A percentile compares a stretch with the other conserved stretches of the same genome.
Evolutionary conservation across 208 protist species (phyloP).

Genomic region (Trypanosoma grayi): DNA sequence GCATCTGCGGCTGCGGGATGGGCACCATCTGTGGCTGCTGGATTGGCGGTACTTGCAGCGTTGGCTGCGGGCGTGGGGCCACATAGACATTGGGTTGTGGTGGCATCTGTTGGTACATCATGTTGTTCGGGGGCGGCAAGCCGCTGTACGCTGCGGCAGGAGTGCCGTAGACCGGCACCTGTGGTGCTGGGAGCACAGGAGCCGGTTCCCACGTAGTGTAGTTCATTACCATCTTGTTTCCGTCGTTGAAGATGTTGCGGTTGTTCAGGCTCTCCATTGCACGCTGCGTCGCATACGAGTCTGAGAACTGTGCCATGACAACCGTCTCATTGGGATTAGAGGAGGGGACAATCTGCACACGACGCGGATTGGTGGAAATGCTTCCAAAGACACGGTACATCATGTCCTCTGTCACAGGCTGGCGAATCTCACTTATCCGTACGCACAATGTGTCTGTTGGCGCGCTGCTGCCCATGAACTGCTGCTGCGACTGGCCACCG

Average conservation of each 20-base stretch:
- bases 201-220: slow-evolving; percentile 43
- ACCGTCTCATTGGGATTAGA: slow-evolving; percentile 55
- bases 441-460: slow-evolving; percentile 75
- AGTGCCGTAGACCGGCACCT: slow-evolving; percentile 13
- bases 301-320: slow-evolving; percentile 74
- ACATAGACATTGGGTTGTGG: slow-evolving; percentile 27
- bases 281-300: slow-evolving; percentile 55
- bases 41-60: slow-evolving; percentile 18
- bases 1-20: slow-evolving; percentile 23
- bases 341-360: slow-evolving; percentile 56
- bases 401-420: slow-evolving; percentile 82
- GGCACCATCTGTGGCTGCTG: slow-evolving; percentile 9
- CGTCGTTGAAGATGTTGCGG: slow-evolving; percentile 88
- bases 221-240: slow-evolving; percentile 82
- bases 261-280: slow-evolving; percentile 72
- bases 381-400: slow-evolving; percentile 85
- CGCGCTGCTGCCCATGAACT: slow-evolving; percentile 21
- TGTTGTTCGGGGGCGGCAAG: slow-evolving; percentile 6
- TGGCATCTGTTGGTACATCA: slow-evolving; percentile 14
- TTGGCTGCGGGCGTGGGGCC: slow-evolving; percentile 16
- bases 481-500: slow-evolving; percentile 13
- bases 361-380: slow-evolving; percentile 57
- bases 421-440: slow-evolving; percentile 66
- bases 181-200: slow-evolving; percentile 21
- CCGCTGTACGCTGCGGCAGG: slow-evolving; percentile 22